phyloP scores from a whole-genome alignment of 441 rosid genomes.

The Biscutella laevigata region DNA sequence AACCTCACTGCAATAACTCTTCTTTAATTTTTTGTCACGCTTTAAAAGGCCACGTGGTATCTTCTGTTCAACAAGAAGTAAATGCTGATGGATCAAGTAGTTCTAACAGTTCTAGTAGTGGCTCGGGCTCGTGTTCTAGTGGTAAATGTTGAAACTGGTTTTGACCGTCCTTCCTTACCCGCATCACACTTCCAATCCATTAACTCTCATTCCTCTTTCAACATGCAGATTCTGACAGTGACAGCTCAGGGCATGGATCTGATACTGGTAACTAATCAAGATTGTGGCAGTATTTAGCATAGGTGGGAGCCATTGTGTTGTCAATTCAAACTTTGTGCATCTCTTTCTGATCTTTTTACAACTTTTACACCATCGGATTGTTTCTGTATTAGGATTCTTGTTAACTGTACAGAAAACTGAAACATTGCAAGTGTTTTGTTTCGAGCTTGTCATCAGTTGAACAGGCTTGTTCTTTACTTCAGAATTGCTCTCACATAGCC shows the following conservation, averaged over 20 bases:
- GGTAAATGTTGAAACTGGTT: slow-evolving; percentile 35
- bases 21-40: slow-evolving; percentile 19
- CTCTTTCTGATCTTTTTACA: slow-evolving; percentile 1
- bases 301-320: slow-evolving; percentile 34
- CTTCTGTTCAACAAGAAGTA: slow-evolving; percentile 37
- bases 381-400: slow-evolving; percentile 20
- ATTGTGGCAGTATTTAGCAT: slow-evolving; percentile 23
- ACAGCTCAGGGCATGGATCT: slow-evolving; percentile 51
- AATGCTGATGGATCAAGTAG: slow-evolving; percentile 51
- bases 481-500: neutral
- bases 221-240: slow-evolving; percentile 57
- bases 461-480: slow-evolving; percentile 8
- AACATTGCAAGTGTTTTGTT: neutral
- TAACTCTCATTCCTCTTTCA: slow-evolving; percentile 11
- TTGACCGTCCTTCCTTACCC: neutral
- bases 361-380: neutral
- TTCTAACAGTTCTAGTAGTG: slow-evolving; percentile 72
- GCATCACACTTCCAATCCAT: neutral
- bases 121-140: slow-evolving; percentile 68
- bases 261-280: slow-evolving; percentile 46
- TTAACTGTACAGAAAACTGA: slow-evolving; percentile 22
- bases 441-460: slow-evolving; percentile 10
- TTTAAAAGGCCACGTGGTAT: slow-evolving; percentile 27
- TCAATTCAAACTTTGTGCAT: slow-evolving; percentile 13
- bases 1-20: slow-evolving; percentile 18